phyloP scores from a whole-genome alignment of 129 eudicot species.

The Cynara cardunculus region DNA sequence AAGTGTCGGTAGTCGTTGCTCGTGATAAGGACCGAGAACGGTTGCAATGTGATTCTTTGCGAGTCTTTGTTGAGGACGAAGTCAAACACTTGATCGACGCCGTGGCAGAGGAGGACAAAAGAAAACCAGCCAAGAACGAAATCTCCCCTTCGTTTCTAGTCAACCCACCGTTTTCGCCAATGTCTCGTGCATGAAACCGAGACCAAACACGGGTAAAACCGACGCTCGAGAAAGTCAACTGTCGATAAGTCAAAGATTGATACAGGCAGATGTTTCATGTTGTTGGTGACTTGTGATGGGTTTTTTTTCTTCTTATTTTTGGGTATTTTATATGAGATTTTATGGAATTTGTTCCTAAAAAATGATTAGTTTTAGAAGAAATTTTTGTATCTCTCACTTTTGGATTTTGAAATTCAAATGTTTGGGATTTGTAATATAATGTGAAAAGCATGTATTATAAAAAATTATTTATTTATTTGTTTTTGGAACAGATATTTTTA shows the following conservation, averaged over 20 bases:
- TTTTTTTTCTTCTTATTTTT: background rate
- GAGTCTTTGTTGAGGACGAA: constrained; percentile 67
- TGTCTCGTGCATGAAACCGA: constrained; percentile 51
- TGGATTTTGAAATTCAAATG: background rate
- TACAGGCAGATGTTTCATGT: constrained; percentile 25
- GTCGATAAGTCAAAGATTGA: background rate
- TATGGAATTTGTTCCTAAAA: background rate
- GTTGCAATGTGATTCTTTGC: constrained; percentile 59
- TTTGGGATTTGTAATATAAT: background rate
- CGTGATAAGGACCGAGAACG: constrained; percentile 44
- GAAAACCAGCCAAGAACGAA: constrained; percentile 40
- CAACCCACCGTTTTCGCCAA: constrained; percentile 94
- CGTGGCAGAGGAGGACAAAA: constrained; percentile 59
- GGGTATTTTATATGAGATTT: background rate
- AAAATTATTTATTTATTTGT: background rate
- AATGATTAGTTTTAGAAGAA: constrained; percentile 12
- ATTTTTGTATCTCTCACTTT: constrained; percentile 17
- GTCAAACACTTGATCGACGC: constrained; percentile 57
- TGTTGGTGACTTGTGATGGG: constrained; percentile 29
- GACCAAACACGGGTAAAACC: background rate
- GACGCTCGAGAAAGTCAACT: background rate
- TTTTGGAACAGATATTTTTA: too few species aligned
- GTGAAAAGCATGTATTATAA: background rate
- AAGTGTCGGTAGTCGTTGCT: constrained; percentile 40
- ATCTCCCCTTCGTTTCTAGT: constrained; percentile 53